These are phyloP conservation scores for Canna indica DNA, from an alignment of 176 grass and related monocot species.

Conservation along the genomic window DNA sequence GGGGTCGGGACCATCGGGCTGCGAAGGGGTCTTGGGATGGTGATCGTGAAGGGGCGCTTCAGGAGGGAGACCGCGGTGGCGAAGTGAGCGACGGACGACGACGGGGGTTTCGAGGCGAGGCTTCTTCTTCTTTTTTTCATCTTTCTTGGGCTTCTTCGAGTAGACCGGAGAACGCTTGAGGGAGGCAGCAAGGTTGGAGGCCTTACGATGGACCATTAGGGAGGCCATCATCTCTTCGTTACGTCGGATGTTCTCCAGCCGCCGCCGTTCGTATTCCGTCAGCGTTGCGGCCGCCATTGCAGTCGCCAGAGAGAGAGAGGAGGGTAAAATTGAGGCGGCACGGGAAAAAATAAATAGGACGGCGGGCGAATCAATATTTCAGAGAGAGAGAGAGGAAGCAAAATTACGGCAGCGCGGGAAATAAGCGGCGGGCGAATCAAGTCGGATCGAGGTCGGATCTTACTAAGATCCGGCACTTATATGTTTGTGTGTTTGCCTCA, in stretches of 20 bases:
- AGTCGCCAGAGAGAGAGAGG: background rate
- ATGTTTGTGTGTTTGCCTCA: no score
- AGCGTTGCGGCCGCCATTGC: background rate
- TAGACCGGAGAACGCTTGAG: constrained; percentile 13
- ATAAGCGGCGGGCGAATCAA: no score
- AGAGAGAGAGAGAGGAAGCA: no score
- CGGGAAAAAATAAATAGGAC: no score
- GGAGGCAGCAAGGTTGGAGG: constrained; percentile 47
- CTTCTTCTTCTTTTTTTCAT: constrained; percentile 1
- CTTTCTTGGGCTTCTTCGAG: constrained; percentile 23
- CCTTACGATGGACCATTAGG: constrained; percentile 30
- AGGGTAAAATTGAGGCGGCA: background rate
- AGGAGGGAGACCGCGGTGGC: constrained; percentile 41
- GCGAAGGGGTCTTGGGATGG: background rate
- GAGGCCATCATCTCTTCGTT: constrained; percentile 47
- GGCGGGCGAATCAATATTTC: no score
- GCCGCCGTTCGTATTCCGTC: constrained; percentile 31
- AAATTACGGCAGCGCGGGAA: no score
- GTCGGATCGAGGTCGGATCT: no score
- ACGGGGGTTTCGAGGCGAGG: constrained; percentile 4
- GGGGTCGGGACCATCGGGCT: background rate
- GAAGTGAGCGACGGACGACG: constrained; percentile 56
- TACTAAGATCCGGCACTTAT: no score
- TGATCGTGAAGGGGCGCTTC: background rate
- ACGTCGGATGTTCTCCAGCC: constrained; percentile 39